These are phyloP conservation scores for Kazachstania bromeliacearum DNA, from an alignment of 805 yeast species.

Conservation along the genomic window DNA sequence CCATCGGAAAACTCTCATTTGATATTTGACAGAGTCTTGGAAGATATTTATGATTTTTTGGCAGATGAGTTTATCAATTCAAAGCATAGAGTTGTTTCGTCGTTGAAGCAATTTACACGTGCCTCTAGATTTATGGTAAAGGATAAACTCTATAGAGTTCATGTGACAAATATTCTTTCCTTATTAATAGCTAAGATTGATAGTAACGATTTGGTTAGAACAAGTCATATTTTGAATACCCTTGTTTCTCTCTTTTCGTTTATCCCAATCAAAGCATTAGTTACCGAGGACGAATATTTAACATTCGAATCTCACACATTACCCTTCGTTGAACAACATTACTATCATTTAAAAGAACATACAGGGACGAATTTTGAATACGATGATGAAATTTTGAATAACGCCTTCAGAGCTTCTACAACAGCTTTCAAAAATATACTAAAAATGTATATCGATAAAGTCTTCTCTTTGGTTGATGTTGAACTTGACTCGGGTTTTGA, in stretches of 20 bases:
- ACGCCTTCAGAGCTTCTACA: constrained; percentile 65
- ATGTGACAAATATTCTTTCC: constrained; percentile 62
- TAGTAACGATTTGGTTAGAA: constrained; percentile 71
- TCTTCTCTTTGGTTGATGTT: constrained; percentile 55
- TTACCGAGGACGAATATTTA: constrained; percentile 31
- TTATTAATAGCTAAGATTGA: constrained; percentile 76
- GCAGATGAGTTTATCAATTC: constrained; percentile 55
- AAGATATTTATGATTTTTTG: constrained; percentile 72
- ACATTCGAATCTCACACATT: constrained; percentile 33
- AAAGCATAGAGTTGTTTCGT: constrained; percentile 69
- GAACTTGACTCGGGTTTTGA: constrained; percentile 31
- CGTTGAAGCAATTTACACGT: constrained; percentile 57
- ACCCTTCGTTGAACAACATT: constrained; percentile 58
- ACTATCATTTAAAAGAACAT: constrained; percentile 37
- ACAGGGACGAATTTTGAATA: constrained; percentile 28
- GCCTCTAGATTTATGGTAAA: constrained; percentile 58
- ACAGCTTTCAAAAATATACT: constrained; percentile 57
- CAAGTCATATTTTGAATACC: constrained; percentile 57
- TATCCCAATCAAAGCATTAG: constrained; percentile 60
- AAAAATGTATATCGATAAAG: constrained; percentile 43
- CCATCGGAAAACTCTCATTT: constrained; percentile 35
- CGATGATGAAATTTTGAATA: constrained; percentile 39
- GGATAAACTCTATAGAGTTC: constrained; percentile 60
- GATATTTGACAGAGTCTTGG: constrained; percentile 44
- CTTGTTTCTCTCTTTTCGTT: constrained; percentile 62